phyloP scores from a whole-genome alignment of 768 basidiomycete species.

The Hygrocybe punicea region DNA sequence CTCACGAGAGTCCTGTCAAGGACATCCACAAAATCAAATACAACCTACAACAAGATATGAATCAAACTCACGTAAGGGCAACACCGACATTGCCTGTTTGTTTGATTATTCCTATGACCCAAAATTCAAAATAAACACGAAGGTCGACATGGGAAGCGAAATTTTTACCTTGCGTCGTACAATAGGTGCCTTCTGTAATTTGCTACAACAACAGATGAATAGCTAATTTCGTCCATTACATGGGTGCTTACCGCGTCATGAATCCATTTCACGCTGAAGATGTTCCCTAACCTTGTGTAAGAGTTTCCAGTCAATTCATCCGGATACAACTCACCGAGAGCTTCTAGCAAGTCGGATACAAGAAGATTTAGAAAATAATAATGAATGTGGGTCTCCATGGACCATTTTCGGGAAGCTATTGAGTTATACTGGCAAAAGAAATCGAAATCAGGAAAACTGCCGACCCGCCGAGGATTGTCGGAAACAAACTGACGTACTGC shows the following conservation, averaged over 20 bases:
- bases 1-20: neutral
- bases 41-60: conserved; percentile 1
- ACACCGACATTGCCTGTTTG: conserved; percentile 42
- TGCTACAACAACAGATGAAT: conserved; percentile 11
- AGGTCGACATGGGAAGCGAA: neutral
- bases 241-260: conserved; percentile 27
- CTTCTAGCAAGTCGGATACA: conserved; percentile 34
- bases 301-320: neutral
- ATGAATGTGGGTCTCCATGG: conserved; percentile 30
- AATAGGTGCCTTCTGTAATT: conserved; percentile 30
- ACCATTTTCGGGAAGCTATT: conserved; percentile 28
- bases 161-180: conserved; percentile 37
- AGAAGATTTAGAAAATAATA: conserved; percentile 33
- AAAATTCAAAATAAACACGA: neutral
- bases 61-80: conserved; percentile 33
- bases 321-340: conserved; percentile 22
- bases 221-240: neutral
- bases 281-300: conserved; percentile 26
- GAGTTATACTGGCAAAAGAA: conserved; percentile 23
- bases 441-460: neutral
- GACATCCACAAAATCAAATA: neutral
- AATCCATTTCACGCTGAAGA: conserved; percentile 39
- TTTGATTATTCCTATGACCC: conserved; percentile 31
- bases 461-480: neutral
- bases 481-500: conserved; percentile 13